phyloP scores from a whole-genome alignment of 345 rosid species.

The Eucalyptus curtisii region DNA sequence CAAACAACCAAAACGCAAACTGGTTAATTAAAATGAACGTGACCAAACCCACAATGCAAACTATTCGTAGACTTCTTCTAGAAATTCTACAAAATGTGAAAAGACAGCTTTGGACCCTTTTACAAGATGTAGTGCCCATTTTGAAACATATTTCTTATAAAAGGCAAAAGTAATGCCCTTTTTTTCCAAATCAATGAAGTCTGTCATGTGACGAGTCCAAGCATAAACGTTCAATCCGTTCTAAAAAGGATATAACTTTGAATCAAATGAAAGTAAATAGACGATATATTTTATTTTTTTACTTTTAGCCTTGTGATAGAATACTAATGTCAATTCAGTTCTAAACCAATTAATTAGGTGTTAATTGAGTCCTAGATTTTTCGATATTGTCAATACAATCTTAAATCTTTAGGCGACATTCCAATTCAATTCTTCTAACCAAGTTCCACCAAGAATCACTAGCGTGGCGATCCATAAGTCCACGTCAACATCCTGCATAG shows the following conservation, averaged over 20 bases:
- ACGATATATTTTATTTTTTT: not conserved
- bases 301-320: not conserved
- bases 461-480: not conserved
- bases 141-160: not conserved
- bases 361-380: not conserved
- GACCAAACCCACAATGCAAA: not conserved
- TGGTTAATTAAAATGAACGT: not conserved
- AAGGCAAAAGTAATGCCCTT: not conserved
- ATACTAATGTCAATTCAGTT: not conserved
- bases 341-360: not conserved
- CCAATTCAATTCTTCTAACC: not conserved
- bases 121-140: not conserved
- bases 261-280: not conserved
- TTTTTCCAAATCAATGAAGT: not conserved
- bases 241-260: not conserved
- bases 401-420: not conserved
- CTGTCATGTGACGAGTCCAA: not conserved
- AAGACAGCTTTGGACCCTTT: not conserved
- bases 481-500: accelerated
- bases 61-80: not conserved
- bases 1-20: not conserved
- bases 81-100: not conserved
- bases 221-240: not conserved
- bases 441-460: not conserved
- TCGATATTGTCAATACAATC: not conserved